Evolutionary conservation across 1,284 basidiomycete genomes (phyloP).

Genomic region (Ganoderma meredithae): DNA sequence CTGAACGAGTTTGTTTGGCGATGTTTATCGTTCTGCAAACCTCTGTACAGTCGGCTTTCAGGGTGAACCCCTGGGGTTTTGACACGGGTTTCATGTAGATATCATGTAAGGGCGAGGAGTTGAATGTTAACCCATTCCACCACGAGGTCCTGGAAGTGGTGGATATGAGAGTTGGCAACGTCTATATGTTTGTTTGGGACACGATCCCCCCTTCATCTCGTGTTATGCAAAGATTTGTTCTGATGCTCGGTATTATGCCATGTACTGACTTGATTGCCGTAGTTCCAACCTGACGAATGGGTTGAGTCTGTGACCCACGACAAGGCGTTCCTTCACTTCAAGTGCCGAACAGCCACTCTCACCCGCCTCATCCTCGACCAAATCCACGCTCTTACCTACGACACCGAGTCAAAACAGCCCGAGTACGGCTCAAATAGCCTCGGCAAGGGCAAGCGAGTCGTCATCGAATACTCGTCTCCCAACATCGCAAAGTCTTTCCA

Average conservation of each 20-base stretch:
- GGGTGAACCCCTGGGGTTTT: too few relatives aligned
- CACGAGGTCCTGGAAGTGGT: too few relatives aligned
- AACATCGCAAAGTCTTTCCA: conserved; percentile 99
- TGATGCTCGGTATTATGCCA: background rate
- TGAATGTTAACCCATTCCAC: too few relatives aligned
- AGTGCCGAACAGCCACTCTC: conserved; percentile 76
- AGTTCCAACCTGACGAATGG: conserved; percentile 77
- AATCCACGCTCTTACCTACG: conserved; percentile 79
- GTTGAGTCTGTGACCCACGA: conserved; percentile 73
- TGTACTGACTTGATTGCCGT: conserved; percentile 9
- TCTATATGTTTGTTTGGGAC: too few relatives aligned
- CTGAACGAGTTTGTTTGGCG: too few relatives aligned
- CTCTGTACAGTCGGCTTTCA: too few relatives aligned
- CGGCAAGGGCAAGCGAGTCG: conserved; percentile 82
- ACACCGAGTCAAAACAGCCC: conserved; percentile 57
- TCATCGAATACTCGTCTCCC: conserved; percentile 94
- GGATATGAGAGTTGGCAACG: too few relatives aligned
- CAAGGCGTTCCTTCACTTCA: conserved; percentile 87
- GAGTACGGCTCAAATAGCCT: conserved; percentile 79
- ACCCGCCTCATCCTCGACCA: conserved; percentile 82
- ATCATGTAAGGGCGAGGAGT: too few relatives aligned
- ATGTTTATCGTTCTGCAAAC: too few relatives aligned
- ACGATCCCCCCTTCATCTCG: too few relatives aligned
- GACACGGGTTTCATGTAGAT: too few relatives aligned
- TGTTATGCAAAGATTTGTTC: background rate